These are phyloP conservation scores for Hypericum perforatum DNA, from an alignment of 345 rosid genomes.

Conservation along the genomic window DNA sequence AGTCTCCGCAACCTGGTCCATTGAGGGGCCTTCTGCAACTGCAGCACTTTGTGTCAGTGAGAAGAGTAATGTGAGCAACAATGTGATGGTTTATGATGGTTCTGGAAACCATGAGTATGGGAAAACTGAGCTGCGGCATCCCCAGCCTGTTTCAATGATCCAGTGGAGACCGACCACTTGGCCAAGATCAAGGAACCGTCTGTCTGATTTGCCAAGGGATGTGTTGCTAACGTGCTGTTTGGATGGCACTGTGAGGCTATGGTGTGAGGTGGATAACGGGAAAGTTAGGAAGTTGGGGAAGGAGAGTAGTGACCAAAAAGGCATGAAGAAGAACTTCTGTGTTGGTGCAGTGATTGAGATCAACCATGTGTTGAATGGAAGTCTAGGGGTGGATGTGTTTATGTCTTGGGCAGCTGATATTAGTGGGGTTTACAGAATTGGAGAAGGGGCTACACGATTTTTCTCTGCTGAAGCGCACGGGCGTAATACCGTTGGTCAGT, in stretches of 20 bases:
- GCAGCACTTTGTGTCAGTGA: conserved; percentile 34
- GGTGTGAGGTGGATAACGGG: conserved; percentile 67
- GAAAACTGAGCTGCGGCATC: conserved; percentile 47
- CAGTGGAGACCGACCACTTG: conserved; percentile 69
- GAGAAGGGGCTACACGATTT: conserved; percentile 32
- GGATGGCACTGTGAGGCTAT: conserved; percentile 81
- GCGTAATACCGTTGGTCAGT: conserved; percentile 37
- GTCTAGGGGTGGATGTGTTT: conserved; percentile 40
- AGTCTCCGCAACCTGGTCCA: conserved; percentile 75
- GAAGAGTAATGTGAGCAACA: conserved; percentile 30
- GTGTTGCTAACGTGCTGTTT: conserved; percentile 73
- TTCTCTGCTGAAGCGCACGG: conserved; percentile 27
- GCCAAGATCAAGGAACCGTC: conserved; percentile 25
- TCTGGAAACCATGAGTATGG: conserved; percentile 37
- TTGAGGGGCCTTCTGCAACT: conserved; percentile 60
- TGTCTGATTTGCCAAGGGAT: conserved; percentile 31
- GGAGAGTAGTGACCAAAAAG: conserved; percentile 38
- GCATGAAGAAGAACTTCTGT: conserved; percentile 29
- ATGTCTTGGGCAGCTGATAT: conserved; percentile 61
- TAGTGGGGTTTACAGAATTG: conserved; percentile 34
- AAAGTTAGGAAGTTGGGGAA: conserved; percentile 40
- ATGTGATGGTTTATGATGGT: conserved; percentile 39
- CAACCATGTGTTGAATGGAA: conserved; percentile 45
- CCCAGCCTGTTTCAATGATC: conserved; percentile 62
- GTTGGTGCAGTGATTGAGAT: conserved; percentile 77